Evolutionary conservation across 2,329 filamentous ascomycete species (phyloP).

Genomic region (Cyphellophora europaea): DNA sequence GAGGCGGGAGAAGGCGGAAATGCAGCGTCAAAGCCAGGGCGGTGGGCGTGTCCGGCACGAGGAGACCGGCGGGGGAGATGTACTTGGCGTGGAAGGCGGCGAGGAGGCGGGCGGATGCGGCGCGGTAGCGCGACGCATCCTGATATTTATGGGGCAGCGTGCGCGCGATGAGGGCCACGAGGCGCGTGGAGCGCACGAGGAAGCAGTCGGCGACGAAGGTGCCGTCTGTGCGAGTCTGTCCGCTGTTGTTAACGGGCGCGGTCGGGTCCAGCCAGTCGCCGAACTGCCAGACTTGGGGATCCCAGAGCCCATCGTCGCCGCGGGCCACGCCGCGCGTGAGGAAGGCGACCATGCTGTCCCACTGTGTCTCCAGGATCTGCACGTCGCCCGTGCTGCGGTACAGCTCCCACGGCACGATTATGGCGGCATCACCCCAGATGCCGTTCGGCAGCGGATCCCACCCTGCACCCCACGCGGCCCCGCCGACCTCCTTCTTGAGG

Average conservation of each 20-base stretch:
- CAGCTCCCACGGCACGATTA: slow-evolving; percentile 27
- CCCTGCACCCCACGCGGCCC: too few relatives aligned
- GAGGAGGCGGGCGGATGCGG: slow-evolving; percentile 15
- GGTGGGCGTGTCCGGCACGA: slow-evolving; percentile 26
- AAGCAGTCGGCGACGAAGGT: slow-evolving; percentile 31
- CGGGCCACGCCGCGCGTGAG: slow-evolving; percentile 26
- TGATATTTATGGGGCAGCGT: slow-evolving; percentile 17
- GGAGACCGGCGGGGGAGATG: slow-evolving; percentile 20
- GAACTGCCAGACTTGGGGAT: slow-evolving; percentile 25
- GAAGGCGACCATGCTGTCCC: slow-evolving; percentile 27
- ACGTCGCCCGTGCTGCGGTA: slow-evolving; percentile 26
- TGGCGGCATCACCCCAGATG: slow-evolving; percentile 31
- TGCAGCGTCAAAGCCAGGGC: slow-evolving; percentile 18
- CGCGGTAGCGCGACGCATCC: slow-evolving; percentile 17
- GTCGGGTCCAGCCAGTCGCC: slow-evolving; percentile 34
- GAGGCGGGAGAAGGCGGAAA: slow-evolving; percentile 19
- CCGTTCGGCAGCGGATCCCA: slow-evolving; percentile 20
- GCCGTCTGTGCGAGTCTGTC: slow-evolving; percentile 23
- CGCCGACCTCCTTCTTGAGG: background rate
- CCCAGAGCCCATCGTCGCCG: slow-evolving; percentile 26
- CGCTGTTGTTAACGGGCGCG: slow-evolving; percentile 26
- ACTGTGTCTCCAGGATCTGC: slow-evolving; percentile 26
- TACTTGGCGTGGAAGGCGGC: slow-evolving; percentile 23
- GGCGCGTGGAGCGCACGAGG: slow-evolving; percentile 25
- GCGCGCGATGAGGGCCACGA: slow-evolving; percentile 22